phyloP scores from a whole-genome alignment of 1,139 yeast species.

The Pichia sp. region DNA sequence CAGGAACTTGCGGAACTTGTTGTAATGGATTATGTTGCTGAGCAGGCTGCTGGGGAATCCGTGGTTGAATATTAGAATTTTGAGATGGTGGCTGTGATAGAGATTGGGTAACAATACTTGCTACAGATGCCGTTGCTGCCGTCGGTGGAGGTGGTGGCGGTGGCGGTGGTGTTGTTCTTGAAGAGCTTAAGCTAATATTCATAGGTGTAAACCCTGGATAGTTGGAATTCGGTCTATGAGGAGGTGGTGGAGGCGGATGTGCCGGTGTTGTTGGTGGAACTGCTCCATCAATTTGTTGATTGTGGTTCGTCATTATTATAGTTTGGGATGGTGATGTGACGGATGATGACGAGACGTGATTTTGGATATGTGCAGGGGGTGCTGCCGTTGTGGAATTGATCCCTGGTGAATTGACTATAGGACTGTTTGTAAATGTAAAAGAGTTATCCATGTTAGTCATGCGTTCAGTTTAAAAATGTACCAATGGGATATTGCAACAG shows the following conservation, averaged over 20 bases:
- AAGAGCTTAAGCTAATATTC: not conserved
- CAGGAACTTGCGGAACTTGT: too few relatives aligned
- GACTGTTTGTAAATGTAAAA: constrained; percentile 1
- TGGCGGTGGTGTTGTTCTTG: constrained; percentile 1
- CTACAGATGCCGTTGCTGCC: not conserved
- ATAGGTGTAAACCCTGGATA: not conserved
- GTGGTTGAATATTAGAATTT: not conserved
- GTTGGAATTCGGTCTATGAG: constrained; percentile 1
- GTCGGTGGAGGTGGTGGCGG: constrained; percentile 4
- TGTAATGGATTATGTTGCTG: too few relatives aligned
- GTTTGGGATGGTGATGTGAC: not conserved
- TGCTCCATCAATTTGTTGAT: too few relatives aligned
- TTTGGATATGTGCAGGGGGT: not conserved
- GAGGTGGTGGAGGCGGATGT: constrained; percentile 2
- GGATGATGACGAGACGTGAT: too few relatives aligned
- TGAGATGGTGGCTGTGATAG: not conserved
- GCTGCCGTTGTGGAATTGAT: not conserved
- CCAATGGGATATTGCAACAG: too few relatives aligned
- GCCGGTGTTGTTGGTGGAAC: not conserved
- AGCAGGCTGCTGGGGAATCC: not conserved
- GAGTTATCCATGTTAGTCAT: not conserved
- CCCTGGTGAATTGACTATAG: not conserved
- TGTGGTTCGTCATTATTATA: too few relatives aligned
- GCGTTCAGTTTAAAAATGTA: constrained; percentile 1
- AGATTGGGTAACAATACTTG: too few relatives aligned